Evolutionary conservation across 2,329 filamentous ascomycete species (phyloP), one percentile per base, ranked within the genome.

Genomic region (Neofusicoccum kwambonambiense): DNA sequence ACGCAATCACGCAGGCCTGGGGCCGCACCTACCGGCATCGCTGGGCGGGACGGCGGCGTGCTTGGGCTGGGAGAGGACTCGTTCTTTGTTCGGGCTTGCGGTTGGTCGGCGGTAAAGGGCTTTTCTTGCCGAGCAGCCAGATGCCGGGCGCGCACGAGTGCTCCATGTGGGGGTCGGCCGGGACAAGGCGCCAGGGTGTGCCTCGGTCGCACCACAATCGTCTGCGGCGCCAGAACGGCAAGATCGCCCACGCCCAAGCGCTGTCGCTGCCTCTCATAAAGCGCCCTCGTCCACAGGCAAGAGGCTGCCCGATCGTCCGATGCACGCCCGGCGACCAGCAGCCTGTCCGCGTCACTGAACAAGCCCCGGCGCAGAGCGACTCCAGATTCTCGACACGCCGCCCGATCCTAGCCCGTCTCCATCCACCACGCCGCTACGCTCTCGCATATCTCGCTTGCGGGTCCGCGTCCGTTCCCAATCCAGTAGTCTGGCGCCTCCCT

Each of bases 1-100:
- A 5, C 44, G 52, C 15, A 27, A 39, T 27, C 27, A 58, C 5
- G 22, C 22, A 19, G 12, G 54, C 13, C 11, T 19, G n/a, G 35
- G 44, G 63, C 44, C 47, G 57, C 17, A 67, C 66, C 58, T 44
- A 68, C 67, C 31, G 67, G 67, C 67, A 68, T 68, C 35, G 50
- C 52, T 51, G 51, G 54, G 56, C 56, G 15, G 54, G 35, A 19
- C 37, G 34, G 50, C 15, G 17, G 35, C 34, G n/a, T 57, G 19
- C 54, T 58, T 51, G 22, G 47, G 54, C 41, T 27, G 54, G 54
- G n/a, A 13, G 52, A 19, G 19, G 39, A n/a, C 27, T 39, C 31
- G 19, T 15, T 13, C 15, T 11, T 19, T 19, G n/a, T 31, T 42
- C 52, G 41, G 52, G 35, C 37, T 42, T 6, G 52, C 54, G 56